Conservation (phyloP, 345 rosid species). For the Aethionema arabicum region DNA sequence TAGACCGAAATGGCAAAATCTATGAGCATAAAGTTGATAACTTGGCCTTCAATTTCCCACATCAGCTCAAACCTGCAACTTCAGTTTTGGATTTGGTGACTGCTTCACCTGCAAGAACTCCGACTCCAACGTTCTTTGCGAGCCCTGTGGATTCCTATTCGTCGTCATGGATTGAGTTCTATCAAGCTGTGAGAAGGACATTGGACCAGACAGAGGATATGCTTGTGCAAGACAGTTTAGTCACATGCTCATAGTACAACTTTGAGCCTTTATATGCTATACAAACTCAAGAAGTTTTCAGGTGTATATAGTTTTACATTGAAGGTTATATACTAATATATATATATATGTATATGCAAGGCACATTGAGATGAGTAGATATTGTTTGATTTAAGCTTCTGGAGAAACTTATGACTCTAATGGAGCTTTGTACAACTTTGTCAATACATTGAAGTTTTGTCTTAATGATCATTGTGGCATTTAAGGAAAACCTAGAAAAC, state of each 20-base stretch:
- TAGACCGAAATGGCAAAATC: conserved; percentile 84
- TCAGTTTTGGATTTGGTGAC: conserved; percentile 85
- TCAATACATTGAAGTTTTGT: conserved; percentile 32
- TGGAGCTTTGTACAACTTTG: conserved; percentile 29
- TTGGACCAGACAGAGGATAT: conserved; percentile 46
- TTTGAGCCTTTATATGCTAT: conserved; percentile 15
- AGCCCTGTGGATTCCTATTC: conserved; percentile 51
- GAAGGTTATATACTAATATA: conserved; percentile 6
- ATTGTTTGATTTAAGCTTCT: conserved; percentile 18
- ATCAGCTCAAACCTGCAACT: conserved; percentile 60
- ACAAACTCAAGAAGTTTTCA: conserved; percentile 19
- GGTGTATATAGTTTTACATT: conserved; percentile 35
- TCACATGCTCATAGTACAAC: conserved; percentile 62
- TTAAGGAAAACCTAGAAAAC: conserved; percentile 19
- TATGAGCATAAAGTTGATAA: conserved; percentile 94
- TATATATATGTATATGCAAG: neutral
- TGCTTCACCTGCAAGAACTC: conserved; percentile 72
- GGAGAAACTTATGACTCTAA: conserved; percentile 20
- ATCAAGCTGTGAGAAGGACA: conserved; percentile 66
- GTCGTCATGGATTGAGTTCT: conserved; percentile 74
- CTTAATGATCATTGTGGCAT: conserved; percentile 8
- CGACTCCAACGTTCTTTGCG: conserved; percentile 78
- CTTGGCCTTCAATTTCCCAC: conserved; percentile 92
- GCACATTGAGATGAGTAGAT: conserved; percentile 10
- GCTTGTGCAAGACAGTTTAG: conserved; percentile 53